Conservation (phyloP, 345 rosid species). For the Boechera retrofracta region DNA sequence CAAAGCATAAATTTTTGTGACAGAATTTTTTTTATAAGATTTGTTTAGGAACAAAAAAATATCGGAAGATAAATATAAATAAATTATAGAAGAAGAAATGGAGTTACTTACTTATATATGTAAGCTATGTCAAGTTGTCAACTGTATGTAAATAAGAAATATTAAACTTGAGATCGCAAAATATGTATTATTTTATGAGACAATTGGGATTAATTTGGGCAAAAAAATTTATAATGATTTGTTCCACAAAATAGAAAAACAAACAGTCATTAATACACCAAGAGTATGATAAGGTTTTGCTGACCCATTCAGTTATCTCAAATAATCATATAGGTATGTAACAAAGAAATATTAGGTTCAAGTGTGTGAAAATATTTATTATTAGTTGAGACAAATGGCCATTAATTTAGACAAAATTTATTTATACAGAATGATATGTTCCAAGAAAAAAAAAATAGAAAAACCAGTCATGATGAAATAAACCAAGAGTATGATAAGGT, state of each 20-base stretch:
- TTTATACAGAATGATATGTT: not conserved
- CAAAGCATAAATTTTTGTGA: too few species aligned
- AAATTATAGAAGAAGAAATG: too few species aligned
- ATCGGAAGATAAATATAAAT: too few species aligned
- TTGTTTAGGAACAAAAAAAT: too few species aligned
- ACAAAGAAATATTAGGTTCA: not conserved
- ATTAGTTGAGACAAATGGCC: not conserved
- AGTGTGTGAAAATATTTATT: not conserved
- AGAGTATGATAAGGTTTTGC: constrained; percentile 31
- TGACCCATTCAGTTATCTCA: constrained; percentile 27
- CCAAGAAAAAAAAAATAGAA: not conserved
- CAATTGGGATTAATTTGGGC: not conserved
- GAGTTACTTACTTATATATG: not conserved
- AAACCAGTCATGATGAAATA: not conserved
- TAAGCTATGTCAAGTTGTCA: not conserved
- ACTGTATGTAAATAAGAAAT: not conserved
- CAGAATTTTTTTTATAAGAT: too few species aligned
- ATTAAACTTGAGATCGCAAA: not conserved
- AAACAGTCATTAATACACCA: not conserved
- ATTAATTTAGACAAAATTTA: not conserved
- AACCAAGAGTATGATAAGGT: constrained; percentile 28
- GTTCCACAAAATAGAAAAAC: not conserved
- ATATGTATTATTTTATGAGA: not conserved
- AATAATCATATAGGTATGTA: constrained; percentile 6
- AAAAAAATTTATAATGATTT: not conserved